phyloP scores from a whole-genome alignment of 108 stramenopile species.

The Epithemia pelagica region DNA sequence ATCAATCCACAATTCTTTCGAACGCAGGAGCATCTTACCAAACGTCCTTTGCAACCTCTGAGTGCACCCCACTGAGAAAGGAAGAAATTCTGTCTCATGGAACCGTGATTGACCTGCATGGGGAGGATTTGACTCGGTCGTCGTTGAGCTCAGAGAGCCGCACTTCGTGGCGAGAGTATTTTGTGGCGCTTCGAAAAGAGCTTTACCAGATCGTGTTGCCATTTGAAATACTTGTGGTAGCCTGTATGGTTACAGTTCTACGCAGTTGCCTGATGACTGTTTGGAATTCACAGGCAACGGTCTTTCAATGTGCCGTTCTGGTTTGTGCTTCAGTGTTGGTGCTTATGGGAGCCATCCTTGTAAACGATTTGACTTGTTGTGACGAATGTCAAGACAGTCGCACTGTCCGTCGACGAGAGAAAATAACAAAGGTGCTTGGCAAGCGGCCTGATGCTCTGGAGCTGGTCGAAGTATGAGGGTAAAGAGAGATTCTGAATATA shows the following conservation, averaged over 20 bases:
- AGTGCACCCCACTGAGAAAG: background rate
- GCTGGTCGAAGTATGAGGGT: background rate
- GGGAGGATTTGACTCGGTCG: background rate
- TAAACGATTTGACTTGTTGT: background rate
- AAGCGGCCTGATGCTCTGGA: background rate
- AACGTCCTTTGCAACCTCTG: too few species aligned
- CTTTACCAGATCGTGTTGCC: background rate
- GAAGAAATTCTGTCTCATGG: background rate
- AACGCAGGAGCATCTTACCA: background rate
- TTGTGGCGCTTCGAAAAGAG: slow-evolving; percentile 1
- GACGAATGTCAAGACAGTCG: background rate
- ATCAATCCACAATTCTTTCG: background rate
- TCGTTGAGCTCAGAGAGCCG: background rate
- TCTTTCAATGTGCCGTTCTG: background rate
- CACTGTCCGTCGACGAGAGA: background rate
- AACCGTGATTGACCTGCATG: background rate
- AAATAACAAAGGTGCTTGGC: background rate
- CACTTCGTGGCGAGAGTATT: background rate
- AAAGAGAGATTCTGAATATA: too few species aligned
- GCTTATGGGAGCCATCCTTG: background rate
- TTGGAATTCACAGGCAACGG: background rate
- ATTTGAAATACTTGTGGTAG: background rate
- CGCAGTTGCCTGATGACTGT: background rate
- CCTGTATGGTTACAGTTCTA: background rate
- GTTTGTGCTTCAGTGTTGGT: background rate